Evolutionary conservation across 169 alveolate species (phyloP), one percentile per base, ranked within the genome.

Genomic region (Eimeria tenella): DNA sequence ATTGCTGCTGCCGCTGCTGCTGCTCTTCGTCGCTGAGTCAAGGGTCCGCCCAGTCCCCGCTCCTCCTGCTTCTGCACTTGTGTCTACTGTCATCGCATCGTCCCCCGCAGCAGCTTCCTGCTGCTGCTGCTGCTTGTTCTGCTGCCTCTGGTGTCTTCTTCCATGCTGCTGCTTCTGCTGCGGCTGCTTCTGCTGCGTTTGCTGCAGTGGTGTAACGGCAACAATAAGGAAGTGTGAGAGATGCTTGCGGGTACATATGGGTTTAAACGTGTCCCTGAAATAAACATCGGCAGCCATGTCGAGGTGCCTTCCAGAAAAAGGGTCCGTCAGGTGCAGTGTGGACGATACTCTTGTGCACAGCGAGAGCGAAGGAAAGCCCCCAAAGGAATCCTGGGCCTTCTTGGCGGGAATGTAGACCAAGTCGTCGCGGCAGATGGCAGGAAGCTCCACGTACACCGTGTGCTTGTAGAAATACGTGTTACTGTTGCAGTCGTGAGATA

Each of bases 391-490:
- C 10, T 52, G 93, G 31, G 98, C 95, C 23, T 98, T 94, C 74
- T 96, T 97, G 77, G 96, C 96, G 70, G 99, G 99, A 21, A 99
- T 93, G 74, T 97, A 96, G 21, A 99, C 99, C 94, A 99, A 96
- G 94, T 99, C 99, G 96, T 99, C 99, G 94, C 98, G 98, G 95
- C 99, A 99, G 4, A 99, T 97, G 21, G 99, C 99, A 13, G 99
- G 98, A 53, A 99, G 97, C 93, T 98, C 99, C 17, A 98, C 98
- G 58, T 98, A 96, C 92, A 97, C 96, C 5, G 99, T 97, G 96
- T 97, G 98, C 96, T 99, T 98, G 93, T 98, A 97, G 94, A 97
- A 96, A 90, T 92, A 92, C n/a, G 86, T 93, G 90, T 84, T 95
- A 94, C 96, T 98, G 93, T 98, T 98, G 96, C 98, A 96, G 96